Percentiles rank a stretch among this genome's conserved stretches.
Evolutionary conservation across 169 alveolate genomes (phyloP).

Genomic region (Gregarina niphandrodes): DNA sequence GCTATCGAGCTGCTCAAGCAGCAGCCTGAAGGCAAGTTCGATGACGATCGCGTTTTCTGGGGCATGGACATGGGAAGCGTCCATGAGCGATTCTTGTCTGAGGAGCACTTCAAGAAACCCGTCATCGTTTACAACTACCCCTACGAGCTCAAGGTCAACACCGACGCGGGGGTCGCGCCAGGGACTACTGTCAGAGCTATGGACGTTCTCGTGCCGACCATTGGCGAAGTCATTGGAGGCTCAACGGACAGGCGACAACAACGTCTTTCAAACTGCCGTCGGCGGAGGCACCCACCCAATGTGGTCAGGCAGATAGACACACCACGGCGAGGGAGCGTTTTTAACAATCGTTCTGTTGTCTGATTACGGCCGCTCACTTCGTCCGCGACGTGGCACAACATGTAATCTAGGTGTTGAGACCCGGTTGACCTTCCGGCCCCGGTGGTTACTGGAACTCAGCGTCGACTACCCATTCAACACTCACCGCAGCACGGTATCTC

Average conservation of each 20-base stretch:
- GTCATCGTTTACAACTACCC: constrained; percentile 92
- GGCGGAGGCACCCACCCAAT: neutral
- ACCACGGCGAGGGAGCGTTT: neutral
- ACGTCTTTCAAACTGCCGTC: too few relatives aligned
- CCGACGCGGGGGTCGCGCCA: constrained; percentile 41
- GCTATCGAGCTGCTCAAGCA: too few relatives aligned
- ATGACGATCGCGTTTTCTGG: constrained; percentile 58
- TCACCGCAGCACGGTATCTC: neutral
- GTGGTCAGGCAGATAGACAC: neutral
- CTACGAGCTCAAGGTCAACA: constrained; percentile 68
- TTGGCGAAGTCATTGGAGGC: constrained; percentile 86
- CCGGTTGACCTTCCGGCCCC: neutral
- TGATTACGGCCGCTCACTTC: neutral
- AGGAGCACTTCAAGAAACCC: constrained; percentile 79
- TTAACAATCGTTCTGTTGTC: neutral
- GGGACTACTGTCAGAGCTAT: constrained; percentile 75
- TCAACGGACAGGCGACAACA: too few relatives aligned
- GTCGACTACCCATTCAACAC: neutral
- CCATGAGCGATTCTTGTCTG: constrained; percentile 79
- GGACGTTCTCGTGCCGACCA: constrained; percentile 77
- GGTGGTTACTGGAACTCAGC: neutral
- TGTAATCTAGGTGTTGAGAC: neutral
- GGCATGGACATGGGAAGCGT: constrained; percentile 89
- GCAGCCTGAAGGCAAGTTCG: too few relatives aligned
- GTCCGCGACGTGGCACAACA: neutral